Evolutionary conservation across 805 yeast species (phyloP).

Genomic region (Tetrapisispora namnaoensis): DNA sequence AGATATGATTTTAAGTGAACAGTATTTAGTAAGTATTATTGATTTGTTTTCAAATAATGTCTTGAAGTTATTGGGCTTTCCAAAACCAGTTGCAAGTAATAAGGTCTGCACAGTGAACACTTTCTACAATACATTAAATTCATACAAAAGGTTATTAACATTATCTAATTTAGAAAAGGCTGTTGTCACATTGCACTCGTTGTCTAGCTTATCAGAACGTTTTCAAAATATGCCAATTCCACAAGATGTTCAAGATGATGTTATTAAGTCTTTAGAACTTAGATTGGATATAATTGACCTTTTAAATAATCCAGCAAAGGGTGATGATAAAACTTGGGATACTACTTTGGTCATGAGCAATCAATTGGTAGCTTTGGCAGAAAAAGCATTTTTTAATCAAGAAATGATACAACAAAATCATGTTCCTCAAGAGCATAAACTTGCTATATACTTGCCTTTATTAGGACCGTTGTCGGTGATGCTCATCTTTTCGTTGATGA

Average conservation of each 20-base stretch:
- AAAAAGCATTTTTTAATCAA: constrained; percentile 79
- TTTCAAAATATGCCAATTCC: constrained; percentile 82
- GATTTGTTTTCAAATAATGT: constrained; percentile 68
- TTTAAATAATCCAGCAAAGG: constrained; percentile 23
- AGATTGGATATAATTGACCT: constrained; percentile 26
- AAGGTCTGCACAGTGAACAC: constrained; percentile 33
- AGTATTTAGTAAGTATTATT: constrained; percentile 46
- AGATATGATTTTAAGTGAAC: constrained; percentile 29
- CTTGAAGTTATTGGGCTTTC: constrained; percentile 62
- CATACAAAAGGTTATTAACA: constrained; percentile 50
- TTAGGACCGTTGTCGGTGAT: constrained; percentile 80
- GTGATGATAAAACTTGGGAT: constrained; percentile 32
- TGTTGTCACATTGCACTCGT: constrained; percentile 60
- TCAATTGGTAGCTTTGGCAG: constrained; percentile 28
- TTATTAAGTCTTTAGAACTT: constrained; percentile 39
- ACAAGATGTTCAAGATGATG: constrained; percentile 50
- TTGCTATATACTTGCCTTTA: constrained; percentile 87
- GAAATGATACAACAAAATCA: constrained; percentile 93
- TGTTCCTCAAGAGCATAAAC: constrained; percentile 90
- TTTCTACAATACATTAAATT: constrained; percentile 54
- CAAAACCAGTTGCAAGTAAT: constrained; percentile 33
- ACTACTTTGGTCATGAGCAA: constrained; percentile 53
- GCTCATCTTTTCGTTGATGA: constrained; percentile 40
- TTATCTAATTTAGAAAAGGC: constrained; percentile 51
- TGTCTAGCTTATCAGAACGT: constrained; percentile 56